Percentiles rank a stretch among this genome's conserved stretches.
These are phyloP conservation scores for Starmerella ratchasimensis DNA, from an alignment of 805 yeast genomes.

Conservation along the genomic window DNA sequence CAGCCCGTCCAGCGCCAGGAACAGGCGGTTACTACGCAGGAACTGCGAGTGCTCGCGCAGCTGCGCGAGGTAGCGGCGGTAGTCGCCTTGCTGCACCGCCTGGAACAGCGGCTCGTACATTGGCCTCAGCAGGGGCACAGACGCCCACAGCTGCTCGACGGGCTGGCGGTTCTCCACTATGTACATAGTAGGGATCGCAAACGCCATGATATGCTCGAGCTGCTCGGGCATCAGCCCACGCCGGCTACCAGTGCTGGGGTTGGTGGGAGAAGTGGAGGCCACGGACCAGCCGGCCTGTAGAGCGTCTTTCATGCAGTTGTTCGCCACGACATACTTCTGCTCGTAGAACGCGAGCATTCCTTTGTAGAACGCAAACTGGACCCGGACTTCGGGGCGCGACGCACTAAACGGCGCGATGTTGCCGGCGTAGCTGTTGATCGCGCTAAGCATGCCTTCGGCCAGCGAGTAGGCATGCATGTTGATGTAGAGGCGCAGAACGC, in stretches of 20 bases:
- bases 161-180: constrained; percentile 10
- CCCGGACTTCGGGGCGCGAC: constrained; percentile 10
- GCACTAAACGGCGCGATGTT: constrained; percentile 13
- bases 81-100: constrained; percentile 12
- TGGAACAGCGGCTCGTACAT: constrained; percentile 12
- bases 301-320: constrained; percentile 6
- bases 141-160: constrained; percentile 8
- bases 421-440: constrained; percentile 7
- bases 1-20: constrained; percentile 13
- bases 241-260: constrained; percentile 5
- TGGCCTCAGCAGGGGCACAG: constrained; percentile 9
- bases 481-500: constrained; percentile 17
- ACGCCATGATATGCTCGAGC: constrained; percentile 14
- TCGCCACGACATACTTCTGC: constrained; percentile 12
- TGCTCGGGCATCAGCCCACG: constrained; percentile 1
- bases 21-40: constrained; percentile 13
- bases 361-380: constrained; percentile 13
- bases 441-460: constrained; percentile 19
- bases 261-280: constrained; percentile 6
- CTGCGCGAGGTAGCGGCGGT: background rate
- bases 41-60: constrained; percentile 5
- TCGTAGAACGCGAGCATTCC: constrained; percentile 17
- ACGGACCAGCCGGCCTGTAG: constrained; percentile 7
- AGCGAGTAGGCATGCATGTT: constrained; percentile 16
- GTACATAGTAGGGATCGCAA: constrained; percentile 15